Evolutionary conservation across 1,139 yeast species (phyloP).

Genomic region (Zygotorulaspora mrakii): DNA sequence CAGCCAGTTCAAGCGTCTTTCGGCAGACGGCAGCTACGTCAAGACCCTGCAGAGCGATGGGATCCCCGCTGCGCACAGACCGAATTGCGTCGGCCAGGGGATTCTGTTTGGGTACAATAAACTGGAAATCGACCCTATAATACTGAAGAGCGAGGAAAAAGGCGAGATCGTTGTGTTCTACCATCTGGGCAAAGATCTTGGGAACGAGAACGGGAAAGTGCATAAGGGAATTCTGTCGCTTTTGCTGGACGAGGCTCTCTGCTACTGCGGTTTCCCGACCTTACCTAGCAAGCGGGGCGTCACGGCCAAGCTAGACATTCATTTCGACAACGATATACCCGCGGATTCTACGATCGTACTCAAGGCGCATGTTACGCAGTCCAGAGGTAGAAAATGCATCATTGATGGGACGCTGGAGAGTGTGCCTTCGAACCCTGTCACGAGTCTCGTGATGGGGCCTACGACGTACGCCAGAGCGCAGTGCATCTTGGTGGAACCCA

Average conservation of each 20-base stretch:
- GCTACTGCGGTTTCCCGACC: constrained; percentile 79
- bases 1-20: constrained; percentile 19
- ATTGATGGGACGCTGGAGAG: constrained; percentile 63
- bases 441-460: constrained; percentile 10
- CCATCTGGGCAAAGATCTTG: constrained; percentile 64
- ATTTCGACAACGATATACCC: constrained; percentile 61
- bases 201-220: constrained; percentile 61
- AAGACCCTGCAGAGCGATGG: constrained; percentile 34
- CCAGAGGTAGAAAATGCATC: constrained; percentile 76
- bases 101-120: constrained; percentile 58
- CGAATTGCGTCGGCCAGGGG: constrained; percentile 64
- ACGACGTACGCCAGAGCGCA: constrained; percentile 50
- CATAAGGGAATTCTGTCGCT: constrained; percentile 89
- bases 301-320: constrained; percentile 70
- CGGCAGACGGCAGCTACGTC: constrained; percentile 16
- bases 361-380: constrained; percentile 61
- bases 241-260: constrained; percentile 78
- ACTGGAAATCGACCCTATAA: constrained; percentile 64
- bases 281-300: constrained; percentile 90
- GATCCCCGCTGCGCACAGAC: constrained; percentile 59
- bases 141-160: constrained; percentile 46
- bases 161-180: constrained; percentile 58
- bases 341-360: constrained; percentile 66
- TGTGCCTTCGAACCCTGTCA: constrained; percentile 32
- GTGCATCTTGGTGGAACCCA: constrained; percentile 72